phyloP scores from a whole-genome alignment of 805 yeast genomes.

The Pichia deserticola region DNA sequence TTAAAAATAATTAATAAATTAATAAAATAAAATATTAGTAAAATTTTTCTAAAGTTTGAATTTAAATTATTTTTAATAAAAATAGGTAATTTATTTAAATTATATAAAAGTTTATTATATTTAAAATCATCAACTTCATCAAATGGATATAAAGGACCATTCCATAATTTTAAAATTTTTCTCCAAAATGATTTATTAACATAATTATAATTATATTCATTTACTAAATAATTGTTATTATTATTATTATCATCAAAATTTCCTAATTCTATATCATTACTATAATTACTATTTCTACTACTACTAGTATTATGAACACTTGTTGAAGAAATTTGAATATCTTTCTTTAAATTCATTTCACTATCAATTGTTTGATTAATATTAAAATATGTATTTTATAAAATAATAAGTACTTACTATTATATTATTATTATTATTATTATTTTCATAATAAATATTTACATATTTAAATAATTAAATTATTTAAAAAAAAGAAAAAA shows the following conservation, averaged over 20 bases:
- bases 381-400: too few relatives aligned
- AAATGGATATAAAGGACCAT: slow-evolving; percentile 42
- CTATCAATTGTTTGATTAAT: too few relatives aligned
- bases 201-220: too few relatives aligned
- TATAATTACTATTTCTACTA: neutral
- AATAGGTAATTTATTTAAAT: neutral
- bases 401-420: too few relatives aligned
- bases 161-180: slow-evolving; percentile 32
- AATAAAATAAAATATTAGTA: neutral
- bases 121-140: slow-evolving; percentile 1
- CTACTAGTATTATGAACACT: neutral
- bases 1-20: neutral
- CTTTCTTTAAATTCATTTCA: too few relatives aligned
- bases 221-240: too few relatives aligned
- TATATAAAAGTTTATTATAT: neutral
- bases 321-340: too few relatives aligned
- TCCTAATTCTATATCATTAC: neutral
- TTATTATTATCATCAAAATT: neutral
- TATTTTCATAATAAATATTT: too few relatives aligned
- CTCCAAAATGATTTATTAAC: neutral
- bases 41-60: neutral
- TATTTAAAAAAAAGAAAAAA: too few relatives aligned
- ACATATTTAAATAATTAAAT: too few relatives aligned
- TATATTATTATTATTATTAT: too few relatives aligned
- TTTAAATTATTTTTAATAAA: neutral